A percentile compares a stretch with the other conserved stretches of the same genome.
Evolutionary conservation across 352 stramenopile genomes (phyloP).

Genomic region (Peronosclerospora sorghi): DNA sequence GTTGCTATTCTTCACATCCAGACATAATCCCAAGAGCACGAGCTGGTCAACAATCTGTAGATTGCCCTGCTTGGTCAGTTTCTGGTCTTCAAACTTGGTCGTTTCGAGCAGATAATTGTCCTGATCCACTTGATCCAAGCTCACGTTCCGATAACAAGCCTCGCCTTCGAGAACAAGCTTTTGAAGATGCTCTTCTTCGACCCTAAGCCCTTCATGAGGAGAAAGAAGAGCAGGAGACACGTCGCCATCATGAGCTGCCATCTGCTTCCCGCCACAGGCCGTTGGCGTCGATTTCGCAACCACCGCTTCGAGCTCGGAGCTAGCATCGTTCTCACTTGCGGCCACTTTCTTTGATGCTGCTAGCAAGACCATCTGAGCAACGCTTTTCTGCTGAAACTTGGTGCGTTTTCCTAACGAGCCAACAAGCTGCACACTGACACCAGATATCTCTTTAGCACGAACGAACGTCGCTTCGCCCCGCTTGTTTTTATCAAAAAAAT

Average conservation of each 20-base stretch:
- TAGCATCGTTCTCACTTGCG: constrained; percentile 13
- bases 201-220: constrained; percentile 27
- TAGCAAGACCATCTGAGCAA: constrained; percentile 83
- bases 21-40: constrained; percentile 90
- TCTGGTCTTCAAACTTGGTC: constrained; percentile 78
- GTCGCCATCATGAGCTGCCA: constrained; percentile 13
- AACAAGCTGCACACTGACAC: constrained; percentile 82
- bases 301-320: constrained; percentile 44
- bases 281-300: constrained; percentile 47
- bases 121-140: constrained; percentile 82
- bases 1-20: constrained; percentile 95
- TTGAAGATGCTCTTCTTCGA: constrained; percentile 45
- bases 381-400: constrained; percentile 90
- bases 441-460: constrained; percentile 68
- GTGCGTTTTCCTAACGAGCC: constrained; percentile 90
- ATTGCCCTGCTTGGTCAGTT: constrained; percentile 54
- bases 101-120: constrained; percentile 88
- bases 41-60: constrained; percentile 76
- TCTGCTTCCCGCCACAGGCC: constrained; percentile 56
- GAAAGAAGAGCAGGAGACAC: constrained; percentile 1
- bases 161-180: constrained; percentile 51
- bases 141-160: constrained; percentile 64
- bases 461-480: constrained; percentile 86
- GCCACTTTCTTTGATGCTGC: constrained; percentile 50
- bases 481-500: constrained; percentile 88